Conservation (phyloP, 208 protist species). For the Angomonas deanei region DNA sequence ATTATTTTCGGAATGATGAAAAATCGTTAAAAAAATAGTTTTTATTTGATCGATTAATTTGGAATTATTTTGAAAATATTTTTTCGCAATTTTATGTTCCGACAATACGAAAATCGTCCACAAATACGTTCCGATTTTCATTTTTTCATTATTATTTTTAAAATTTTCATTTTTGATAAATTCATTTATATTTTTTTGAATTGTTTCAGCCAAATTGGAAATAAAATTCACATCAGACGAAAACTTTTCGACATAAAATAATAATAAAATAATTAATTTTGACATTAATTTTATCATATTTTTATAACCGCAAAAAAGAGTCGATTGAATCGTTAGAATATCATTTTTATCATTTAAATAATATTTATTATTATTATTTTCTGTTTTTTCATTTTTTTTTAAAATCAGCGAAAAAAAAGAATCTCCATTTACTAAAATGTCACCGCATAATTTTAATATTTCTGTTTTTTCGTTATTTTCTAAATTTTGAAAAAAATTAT, state of each 20-base stretch:
- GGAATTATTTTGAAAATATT: neutral
- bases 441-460: neutral
- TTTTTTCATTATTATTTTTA: conserved; percentile 3
- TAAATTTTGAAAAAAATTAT: neutral
- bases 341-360: conserved; percentile 1
- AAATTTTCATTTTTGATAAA: neutral
- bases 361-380: neutral
- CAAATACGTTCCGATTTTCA: neutral
- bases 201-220: neutral
- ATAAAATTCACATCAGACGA: neutral
- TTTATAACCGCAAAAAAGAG: neutral
- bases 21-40: neutral
- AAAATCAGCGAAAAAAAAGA: neutral
- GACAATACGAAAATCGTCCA: neutral
- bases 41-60: neutral
- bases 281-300: neutral
- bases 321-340: neutral
- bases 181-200: neutral
- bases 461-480: neutral
- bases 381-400: too few species aligned
- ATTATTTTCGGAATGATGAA: neutral
- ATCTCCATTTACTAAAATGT: neutral
- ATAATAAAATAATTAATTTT: neutral
- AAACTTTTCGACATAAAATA: neutral
- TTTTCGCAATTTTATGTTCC: neutral